Evolutionary conservation across 176 grass and related monocot genomes (phyloP).

Genomic region (Eleusine coracana): DNA sequence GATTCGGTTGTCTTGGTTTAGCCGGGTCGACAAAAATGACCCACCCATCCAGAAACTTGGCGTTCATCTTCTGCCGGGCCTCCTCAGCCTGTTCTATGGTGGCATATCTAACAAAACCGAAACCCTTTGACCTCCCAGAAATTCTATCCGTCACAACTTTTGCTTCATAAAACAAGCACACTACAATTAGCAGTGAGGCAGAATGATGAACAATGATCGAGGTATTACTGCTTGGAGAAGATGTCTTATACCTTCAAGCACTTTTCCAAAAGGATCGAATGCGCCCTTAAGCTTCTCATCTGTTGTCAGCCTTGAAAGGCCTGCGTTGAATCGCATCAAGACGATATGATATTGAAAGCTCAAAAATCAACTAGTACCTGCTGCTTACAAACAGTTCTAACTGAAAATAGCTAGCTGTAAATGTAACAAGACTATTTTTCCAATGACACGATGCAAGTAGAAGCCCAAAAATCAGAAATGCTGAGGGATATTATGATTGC

Average conservation of each 20-base stretch:
- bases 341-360: background rate
- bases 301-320: conserved; percentile 85
- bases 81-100: conserved; percentile 77
- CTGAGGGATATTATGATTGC: background rate
- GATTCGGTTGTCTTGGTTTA: conserved; percentile 66
- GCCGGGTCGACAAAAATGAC: conserved; percentile 96
- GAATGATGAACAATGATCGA: conserved; percentile 11
- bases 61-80: conserved; percentile 83
- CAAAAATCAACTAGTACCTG: background rate
- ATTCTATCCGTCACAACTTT: conserved; percentile 75
- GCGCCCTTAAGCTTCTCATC: conserved; percentile 77
- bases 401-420: background rate
- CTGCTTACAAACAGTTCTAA: background rate
- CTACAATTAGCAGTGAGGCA: conserved; percentile 21
- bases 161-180: conserved; percentile 42
- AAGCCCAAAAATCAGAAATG: background rate
- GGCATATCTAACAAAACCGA: conserved; percentile 73
- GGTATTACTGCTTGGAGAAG: conserved; percentile 12
- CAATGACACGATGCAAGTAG: background rate
- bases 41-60: conserved; percentile 91
- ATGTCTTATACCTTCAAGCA: conserved; percentile 64
- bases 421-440: background rate
- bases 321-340: conserved; percentile 44
- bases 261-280: conserved; percentile 71
- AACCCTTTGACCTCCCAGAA: conserved; percentile 93